phyloP scores from a whole-genome alignment of 169 alveolate species.

The Eimeria mitis region DNA sequence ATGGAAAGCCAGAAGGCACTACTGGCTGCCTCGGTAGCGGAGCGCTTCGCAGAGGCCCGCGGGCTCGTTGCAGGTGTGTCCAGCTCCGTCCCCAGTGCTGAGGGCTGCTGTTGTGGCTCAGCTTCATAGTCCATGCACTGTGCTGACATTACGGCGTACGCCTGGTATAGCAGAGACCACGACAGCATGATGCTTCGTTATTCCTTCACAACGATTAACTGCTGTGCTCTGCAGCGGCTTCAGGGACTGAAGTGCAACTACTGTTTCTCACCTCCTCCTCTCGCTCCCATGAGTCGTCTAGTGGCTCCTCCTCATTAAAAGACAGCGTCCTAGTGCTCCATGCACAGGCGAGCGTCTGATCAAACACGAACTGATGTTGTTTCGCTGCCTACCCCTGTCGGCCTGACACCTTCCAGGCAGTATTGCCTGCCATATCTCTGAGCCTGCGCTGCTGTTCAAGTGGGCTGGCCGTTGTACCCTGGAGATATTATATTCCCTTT shows the following conservation, averaged over 20 bases:
- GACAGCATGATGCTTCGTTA: not conserved
- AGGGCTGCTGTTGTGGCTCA: not conserved
- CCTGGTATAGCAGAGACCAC: not conserved
- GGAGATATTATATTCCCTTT: not conserved
- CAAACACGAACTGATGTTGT: not conserved
- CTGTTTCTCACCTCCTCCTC: conserved; percentile 35
- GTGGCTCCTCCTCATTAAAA: conserved; percentile 32
- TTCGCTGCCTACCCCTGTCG: not conserved
- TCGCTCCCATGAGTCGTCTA: conserved; percentile 65
- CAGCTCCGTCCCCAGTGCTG: not conserved
- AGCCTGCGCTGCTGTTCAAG: not conserved
- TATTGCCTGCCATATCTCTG: not conserved
- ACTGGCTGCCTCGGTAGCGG: conserved; percentile 13
- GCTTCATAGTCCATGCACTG: conserved; percentile 67
- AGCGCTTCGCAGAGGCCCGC: conserved; percentile 3
- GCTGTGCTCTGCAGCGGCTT: not conserved
- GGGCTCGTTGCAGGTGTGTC: conserved; percentile 38
- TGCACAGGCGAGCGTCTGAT: conserved; percentile 46
- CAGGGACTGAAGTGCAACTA: not conserved
- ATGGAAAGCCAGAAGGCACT: conserved; percentile 58
- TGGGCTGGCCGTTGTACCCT: not conserved
- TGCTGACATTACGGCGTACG: conserved; percentile 65
- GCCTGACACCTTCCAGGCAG: not conserved
- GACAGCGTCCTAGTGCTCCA: conserved; percentile 37
- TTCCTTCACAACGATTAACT: not conserved